Percentiles rank a stretch among this genome's conserved stretches.
phyloP scores from a whole-genome alignment of 352 stramenopile species.

The Globisporangium heterothallicum region DNA sequence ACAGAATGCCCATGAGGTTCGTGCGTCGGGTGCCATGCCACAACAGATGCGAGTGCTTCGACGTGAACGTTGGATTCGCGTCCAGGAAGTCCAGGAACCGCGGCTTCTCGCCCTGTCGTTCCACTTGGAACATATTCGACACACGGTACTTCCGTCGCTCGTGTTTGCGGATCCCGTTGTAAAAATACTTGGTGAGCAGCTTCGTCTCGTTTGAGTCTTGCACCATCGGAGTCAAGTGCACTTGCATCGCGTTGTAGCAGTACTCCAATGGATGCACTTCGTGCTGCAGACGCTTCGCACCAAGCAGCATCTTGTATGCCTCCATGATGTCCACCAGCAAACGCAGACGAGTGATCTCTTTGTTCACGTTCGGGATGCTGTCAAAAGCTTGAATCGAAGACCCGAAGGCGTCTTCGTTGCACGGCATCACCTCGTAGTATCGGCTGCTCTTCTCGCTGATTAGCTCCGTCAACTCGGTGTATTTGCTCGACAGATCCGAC shows the following conservation, averaged over 20 bases:
- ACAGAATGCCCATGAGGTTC: slow-evolving; percentile 85
- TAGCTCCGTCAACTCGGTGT: slow-evolving; percentile 48
- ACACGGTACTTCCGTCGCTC: slow-evolving; percentile 38
- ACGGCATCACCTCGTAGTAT: slow-evolving; percentile 80
- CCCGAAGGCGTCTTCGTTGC: slow-evolving; percentile 55
- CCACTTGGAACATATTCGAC: slow-evolving; percentile 59
- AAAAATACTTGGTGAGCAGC: slow-evolving; percentile 60
- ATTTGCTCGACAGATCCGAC: slow-evolving; percentile 37
- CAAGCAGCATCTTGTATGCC: slow-evolving; percentile 76
- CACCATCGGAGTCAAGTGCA: slow-evolving; percentile 34
- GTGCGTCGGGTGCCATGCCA: slow-evolving; percentile 84
- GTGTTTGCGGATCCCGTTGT: slow-evolving; percentile 29
- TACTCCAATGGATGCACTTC: slow-evolving; percentile 66
- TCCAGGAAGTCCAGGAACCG: slow-evolving; percentile 42
- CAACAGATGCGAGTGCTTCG: slow-evolving; percentile 49
- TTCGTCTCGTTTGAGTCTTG: slow-evolving; percentile 30
- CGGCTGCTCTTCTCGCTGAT: slow-evolving; percentile 68
- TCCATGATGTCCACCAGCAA: slow-evolving; percentile 64
- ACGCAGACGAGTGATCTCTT: slow-evolving; percentile 57
- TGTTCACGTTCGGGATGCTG: slow-evolving; percentile 45
- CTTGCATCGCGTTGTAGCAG: slow-evolving; percentile 69
- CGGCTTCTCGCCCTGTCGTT: slow-evolving; percentile 49
- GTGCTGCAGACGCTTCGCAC: slow-evolving; percentile 37
- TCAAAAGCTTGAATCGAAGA: slow-evolving; percentile 62
- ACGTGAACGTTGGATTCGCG: slow-evolving; percentile 27